These are phyloP conservation scores for Leersia perrieri DNA, from an alignment of 176 grass and related monocot genomes.

Conservation along the genomic window DNA sequence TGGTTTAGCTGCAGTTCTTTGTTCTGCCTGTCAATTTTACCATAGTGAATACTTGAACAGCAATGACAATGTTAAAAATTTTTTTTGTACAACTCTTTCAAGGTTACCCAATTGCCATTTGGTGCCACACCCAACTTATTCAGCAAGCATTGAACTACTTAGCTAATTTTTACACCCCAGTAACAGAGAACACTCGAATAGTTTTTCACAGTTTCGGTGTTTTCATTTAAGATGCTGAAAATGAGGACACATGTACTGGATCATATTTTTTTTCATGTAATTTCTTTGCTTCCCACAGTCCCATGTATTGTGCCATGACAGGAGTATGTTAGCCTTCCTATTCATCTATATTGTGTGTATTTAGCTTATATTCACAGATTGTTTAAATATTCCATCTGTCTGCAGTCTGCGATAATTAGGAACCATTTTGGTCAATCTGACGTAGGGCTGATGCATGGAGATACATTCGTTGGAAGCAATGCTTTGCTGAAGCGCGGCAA, in stretches of 20 bases:
- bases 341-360: neutral
- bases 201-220: neutral
- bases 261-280: conserved; percentile 7
- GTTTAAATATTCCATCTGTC: conserved; percentile 1
- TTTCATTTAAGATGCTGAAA: neutral
- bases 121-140: neutral
- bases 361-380: neutral
- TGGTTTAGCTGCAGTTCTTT: neutral
- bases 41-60: neutral
- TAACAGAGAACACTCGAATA: neutral
- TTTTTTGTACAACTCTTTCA: neutral
- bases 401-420: neutral
- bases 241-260: neutral
- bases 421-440: conserved; percentile 8
- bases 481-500: neutral
- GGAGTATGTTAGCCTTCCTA: neutral
- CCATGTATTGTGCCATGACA: neutral
- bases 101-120: neutral
- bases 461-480: neutral
- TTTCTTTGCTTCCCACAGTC: neutral
- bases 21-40: neutral
- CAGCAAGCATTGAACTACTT: neutral
- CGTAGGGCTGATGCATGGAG: neutral
- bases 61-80: neutral
- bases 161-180: neutral